A percentile compares a stretch with the other conserved stretches of the same genome.
Evolutionary conservation across 495 filamentous ascomycete genomes (phyloP).

Genomic region (Penicillium angulare): DNA sequence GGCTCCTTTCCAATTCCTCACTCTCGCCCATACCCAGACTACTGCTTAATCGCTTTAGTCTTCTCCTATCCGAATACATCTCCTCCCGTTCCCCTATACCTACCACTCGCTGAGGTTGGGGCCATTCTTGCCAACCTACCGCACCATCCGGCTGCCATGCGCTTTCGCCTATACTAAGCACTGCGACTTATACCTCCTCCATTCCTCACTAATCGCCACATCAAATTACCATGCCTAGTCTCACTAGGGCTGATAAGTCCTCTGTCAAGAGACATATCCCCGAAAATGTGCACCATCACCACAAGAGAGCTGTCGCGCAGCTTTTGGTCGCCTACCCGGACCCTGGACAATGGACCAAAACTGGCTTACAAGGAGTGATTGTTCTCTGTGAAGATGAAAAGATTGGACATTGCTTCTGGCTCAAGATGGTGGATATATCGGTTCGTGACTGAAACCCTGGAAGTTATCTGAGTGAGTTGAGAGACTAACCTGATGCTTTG

Average conservation of each 20-base stretch:
- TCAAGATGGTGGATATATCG: slow-evolving; percentile 95
- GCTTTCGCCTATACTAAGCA: slow-evolving; percentile 18
- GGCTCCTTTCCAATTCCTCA: slow-evolving; percentile 17
- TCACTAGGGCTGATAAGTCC: slow-evolving; percentile 87
- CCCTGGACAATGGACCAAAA: slow-evolving; percentile 84
- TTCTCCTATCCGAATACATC: neutral
- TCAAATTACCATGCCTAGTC: slow-evolving; percentile 59
- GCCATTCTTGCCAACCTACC: slow-evolving; percentile 8
- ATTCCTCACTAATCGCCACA: neutral
- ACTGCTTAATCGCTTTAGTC: neutral
- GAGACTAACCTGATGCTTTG: slow-evolving; percentile 8
- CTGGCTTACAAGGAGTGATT: slow-evolving; percentile 88
- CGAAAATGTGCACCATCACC: slow-evolving; percentile 91
- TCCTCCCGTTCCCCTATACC: slow-evolving; percentile 4
- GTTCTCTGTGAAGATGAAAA: slow-evolving; percentile 85
- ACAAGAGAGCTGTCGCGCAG: slow-evolving; percentile 86
- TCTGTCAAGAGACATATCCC: slow-evolving; percentile 89
- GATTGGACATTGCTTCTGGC: slow-evolving; percentile 92
- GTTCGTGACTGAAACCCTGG: slow-evolving; percentile 50
- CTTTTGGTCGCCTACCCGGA: slow-evolving; percentile 94
- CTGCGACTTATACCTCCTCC: slow-evolving; percentile 3
- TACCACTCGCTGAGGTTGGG: slow-evolving; percentile 3
- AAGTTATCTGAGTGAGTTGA: neutral
- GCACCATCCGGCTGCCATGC: slow-evolving; percentile 34
- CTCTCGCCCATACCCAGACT: neutral